These are phyloP conservation scores for Plectranthus barbatus DNA, from an alignment of 257 asterid species.

Conservation along the genomic window DNA sequence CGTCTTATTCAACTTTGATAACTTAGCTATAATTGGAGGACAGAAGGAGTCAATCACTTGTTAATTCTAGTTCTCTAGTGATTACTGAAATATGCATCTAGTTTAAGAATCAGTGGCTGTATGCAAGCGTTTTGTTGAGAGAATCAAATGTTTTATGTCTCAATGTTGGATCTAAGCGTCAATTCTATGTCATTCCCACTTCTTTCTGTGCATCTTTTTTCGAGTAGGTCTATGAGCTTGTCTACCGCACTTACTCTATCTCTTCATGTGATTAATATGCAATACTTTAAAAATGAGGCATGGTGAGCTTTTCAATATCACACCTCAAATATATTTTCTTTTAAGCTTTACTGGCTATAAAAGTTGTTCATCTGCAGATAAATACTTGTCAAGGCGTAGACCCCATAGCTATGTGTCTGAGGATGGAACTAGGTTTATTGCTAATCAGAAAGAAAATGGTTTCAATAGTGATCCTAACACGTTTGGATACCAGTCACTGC, in stretches of 20 bases:
- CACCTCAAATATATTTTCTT: not conserved
- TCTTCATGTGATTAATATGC: not conserved
- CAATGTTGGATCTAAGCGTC: not conserved
- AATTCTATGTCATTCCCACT: not conserved
- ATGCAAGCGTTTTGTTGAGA: too few relatives aligned
- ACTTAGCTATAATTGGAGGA: too few relatives aligned
- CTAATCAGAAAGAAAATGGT: slow-evolving; percentile 47
- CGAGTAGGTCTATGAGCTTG: not conserved
- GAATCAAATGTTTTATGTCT: too few relatives aligned
- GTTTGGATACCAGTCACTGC: slow-evolving; percentile 45
- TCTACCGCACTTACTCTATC: not conserved
- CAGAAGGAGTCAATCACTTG: too few relatives aligned
- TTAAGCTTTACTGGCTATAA: slow-evolving; percentile 16
- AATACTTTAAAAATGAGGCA: not conserved
- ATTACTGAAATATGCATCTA: too few relatives aligned
- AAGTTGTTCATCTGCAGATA: slow-evolving; percentile 45
- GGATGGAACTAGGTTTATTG: slow-evolving; percentile 41
- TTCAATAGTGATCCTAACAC: slow-evolving; percentile 35
- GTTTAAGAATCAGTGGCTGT: too few relatives aligned
- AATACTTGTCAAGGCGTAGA: slow-evolving; percentile 49
- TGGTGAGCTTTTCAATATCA: not conserved
- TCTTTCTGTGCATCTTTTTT: too few relatives aligned
- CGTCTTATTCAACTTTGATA: slow-evolving; percentile 6
- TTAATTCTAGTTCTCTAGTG: too few relatives aligned
- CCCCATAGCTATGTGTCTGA: slow-evolving; percentile 48